phyloP scores from a whole-genome alignment of 2,329 filamentous ascomycete genomes.

The Trichophaea hybrida region DNA sequence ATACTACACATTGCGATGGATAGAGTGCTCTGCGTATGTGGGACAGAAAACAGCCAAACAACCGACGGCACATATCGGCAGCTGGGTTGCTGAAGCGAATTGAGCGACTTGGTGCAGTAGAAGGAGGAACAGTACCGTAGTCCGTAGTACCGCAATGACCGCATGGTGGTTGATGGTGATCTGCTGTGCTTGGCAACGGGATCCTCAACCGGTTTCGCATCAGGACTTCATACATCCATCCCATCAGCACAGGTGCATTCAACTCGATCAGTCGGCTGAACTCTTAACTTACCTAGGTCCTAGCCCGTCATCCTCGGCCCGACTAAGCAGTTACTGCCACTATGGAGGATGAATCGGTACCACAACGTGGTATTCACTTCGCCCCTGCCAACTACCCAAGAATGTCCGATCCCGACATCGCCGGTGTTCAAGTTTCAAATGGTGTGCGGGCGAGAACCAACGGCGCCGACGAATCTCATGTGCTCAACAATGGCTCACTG shows the following conservation, averaged over 20 bases:
- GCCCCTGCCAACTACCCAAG: background rate
- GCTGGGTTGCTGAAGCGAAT: too few species aligned
- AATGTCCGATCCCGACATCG: background rate
- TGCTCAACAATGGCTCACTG: background rate
- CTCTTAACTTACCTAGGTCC: background rate
- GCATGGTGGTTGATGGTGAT: background rate
- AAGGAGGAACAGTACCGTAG: too few species aligned
- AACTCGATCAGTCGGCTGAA: background rate
- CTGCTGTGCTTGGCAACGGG: background rate
- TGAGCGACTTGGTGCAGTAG: too few species aligned
- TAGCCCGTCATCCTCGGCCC: background rate
- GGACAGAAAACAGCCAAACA: too few species aligned
- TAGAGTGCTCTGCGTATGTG: too few species aligned
- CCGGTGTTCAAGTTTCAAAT: background rate
- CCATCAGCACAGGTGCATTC: background rate
- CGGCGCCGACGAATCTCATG: background rate
- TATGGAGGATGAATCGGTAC: background rate
- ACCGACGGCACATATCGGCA: too few species aligned
- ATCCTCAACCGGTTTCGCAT: background rate
- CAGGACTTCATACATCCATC: background rate
- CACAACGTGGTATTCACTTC: conserved; percentile 2
- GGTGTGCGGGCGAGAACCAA: background rate
- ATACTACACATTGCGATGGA: too few species aligned
- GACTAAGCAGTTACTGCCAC: too few species aligned
- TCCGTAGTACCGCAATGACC: background rate